Conservation (phyloP, 352 stramenopile species). For the Phytophthora melonis region DNA sequence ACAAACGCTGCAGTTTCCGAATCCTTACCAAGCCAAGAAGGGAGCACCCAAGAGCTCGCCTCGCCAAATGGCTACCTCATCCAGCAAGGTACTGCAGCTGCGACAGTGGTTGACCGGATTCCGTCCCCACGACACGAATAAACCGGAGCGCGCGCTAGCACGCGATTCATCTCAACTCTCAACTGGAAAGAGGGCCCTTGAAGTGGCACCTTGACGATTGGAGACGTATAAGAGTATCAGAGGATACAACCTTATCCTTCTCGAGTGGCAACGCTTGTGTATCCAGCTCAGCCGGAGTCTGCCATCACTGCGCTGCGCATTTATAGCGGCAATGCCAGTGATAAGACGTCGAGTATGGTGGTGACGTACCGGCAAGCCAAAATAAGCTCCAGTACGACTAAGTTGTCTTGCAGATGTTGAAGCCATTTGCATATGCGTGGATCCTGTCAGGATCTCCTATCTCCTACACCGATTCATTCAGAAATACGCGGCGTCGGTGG, state of each 20-base stretch:
- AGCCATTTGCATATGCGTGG: not conserved
- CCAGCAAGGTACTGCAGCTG: conserved; percentile 13
- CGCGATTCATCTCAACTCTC: not conserved
- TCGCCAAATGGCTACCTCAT: conserved; percentile 36
- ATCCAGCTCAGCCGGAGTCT: not conserved
- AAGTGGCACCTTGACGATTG: not conserved
- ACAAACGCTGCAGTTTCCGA: conserved; percentile 3
- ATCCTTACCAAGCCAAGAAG: conserved; percentile 1
- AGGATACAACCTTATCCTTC: conserved; percentile 17
- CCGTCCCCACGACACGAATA: conserved; percentile 20
- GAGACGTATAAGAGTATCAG: no score
- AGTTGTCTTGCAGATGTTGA: not conserved
- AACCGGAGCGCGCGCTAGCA: not conserved
- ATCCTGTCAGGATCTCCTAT: not conserved
- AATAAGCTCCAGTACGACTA: conserved; percentile 26
- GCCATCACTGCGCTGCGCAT: conserved; percentile 10
- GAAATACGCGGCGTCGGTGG: conserved; percentile 21
- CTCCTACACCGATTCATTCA: conserved; percentile 9
- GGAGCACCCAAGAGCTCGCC: conserved; percentile 10
- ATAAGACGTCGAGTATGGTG: conserved; percentile 37
- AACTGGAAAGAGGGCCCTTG: not conserved
- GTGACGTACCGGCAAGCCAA: conserved; percentile 19
- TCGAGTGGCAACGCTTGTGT: conserved; percentile 4
- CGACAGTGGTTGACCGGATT: conserved; percentile 8
- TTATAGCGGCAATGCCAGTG: conserved; percentile 30